Conservation (phyloP, 805 yeast species). For the Candida taoyuanica region DNA sequence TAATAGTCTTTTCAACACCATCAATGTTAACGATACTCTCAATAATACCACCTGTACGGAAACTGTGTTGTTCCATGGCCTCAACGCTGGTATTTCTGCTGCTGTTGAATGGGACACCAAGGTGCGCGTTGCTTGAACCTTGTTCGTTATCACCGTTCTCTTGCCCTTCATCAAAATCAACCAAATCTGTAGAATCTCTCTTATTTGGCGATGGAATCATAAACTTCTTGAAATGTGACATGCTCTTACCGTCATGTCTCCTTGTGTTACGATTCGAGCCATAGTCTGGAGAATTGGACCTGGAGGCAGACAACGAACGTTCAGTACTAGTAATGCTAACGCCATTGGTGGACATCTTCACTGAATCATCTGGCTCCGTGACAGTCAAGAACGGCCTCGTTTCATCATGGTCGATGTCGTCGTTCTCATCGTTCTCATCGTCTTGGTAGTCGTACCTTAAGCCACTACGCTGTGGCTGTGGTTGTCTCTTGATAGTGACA, state of each 20-base stretch:
- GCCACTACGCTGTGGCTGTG: constrained; percentile 25
- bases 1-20: constrained; percentile 83
- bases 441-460: constrained; percentile 19
- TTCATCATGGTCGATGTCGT: neutral
- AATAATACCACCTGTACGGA: constrained; percentile 45
- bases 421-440: constrained; percentile 6
- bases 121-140: neutral
- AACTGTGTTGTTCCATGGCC: constrained; percentile 21
- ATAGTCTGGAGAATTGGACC: constrained; percentile 22
- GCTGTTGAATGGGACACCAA: neutral
- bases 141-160: neutral
- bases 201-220: constrained; percentile 10
- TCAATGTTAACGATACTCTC: constrained; percentile 80
- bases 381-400: constrained; percentile 2
- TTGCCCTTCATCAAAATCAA: too few relatives aligned
- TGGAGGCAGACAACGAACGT: constrained; percentile 4
- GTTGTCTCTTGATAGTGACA: constrained; percentile 64
- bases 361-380: neutral
- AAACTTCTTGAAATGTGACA: constrained; percentile 18
- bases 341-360: constrained; percentile 1
- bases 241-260: constrained; percentile 8
- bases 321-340: neutral
- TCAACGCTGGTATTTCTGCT: constrained; percentile 6
- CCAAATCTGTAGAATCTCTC: constrained; percentile 19
- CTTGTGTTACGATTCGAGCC: constrained; percentile 14